Evolutionary conservation across 1,284 basidiomycete genomes (phyloP).

Genomic region (Stygiomarasmius scandens): DNA sequence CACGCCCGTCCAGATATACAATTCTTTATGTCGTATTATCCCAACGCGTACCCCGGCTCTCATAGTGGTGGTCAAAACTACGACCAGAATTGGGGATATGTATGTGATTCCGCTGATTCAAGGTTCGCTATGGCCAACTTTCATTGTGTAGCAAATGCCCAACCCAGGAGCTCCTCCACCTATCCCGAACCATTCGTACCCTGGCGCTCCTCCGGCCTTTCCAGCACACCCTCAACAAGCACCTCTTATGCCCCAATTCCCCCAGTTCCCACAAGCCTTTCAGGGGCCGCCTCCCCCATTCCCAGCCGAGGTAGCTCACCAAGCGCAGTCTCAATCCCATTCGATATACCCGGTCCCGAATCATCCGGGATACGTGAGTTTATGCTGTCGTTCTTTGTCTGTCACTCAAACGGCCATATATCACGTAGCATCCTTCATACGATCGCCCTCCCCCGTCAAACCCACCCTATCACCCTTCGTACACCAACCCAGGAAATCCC

Average conservation of each 20-base stretch:
- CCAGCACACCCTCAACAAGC: not conserved
- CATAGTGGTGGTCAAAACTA: not conserved
- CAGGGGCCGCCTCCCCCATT: too few relatives aligned
- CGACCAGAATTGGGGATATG: not conserved
- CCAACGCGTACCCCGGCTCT: not conserved
- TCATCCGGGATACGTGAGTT: conserved; percentile 1
- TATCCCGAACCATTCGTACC: not conserved
- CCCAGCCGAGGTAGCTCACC: not conserved
- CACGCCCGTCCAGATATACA: too few relatives aligned
- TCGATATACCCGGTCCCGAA: not conserved
- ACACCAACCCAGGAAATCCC: too few relatives aligned
- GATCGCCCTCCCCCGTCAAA: not conserved
- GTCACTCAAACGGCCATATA: not conserved
- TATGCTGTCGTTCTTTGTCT: too few relatives aligned
- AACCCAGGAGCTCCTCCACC: not conserved
- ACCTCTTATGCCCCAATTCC: not conserved
- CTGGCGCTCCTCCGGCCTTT: not conserved
- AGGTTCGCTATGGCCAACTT: not conserved
- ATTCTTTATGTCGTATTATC: not conserved
- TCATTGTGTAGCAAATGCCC: not conserved
- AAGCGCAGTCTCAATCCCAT: not conserved
- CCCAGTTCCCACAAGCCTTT: not conserved
- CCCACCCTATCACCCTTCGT: conserved; percentile 15
- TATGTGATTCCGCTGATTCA: not conserved
- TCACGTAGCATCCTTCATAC: conserved; percentile 3